Conservation (phyloP, 257 asterid genomes). For the Misopates orontium region DNA sequence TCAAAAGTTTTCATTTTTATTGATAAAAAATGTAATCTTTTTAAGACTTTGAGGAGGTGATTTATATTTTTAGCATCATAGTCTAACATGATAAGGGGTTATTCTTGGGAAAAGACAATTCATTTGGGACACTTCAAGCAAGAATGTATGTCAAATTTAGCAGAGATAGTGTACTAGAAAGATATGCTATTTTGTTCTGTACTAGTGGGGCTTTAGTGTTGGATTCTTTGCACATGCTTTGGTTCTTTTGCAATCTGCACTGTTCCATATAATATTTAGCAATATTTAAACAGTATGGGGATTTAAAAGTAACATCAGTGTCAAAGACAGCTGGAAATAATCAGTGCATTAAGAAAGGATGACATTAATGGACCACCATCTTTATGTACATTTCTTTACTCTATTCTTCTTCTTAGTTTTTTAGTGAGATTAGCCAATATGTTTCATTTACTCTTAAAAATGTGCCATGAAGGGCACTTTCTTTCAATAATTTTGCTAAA, state of each 20-base stretch:
- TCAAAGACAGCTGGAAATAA: constrained; percentile 29
- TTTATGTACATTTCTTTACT: too few relatives aligned
- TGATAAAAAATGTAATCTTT: too few relatives aligned
- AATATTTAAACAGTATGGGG: not conserved
- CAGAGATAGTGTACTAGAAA: not conserved
- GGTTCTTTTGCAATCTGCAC: not conserved
- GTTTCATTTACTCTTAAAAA: too few relatives aligned
- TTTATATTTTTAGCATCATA: too few relatives aligned
- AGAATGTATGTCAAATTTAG: constrained; percentile 13
- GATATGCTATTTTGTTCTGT: not conserved
- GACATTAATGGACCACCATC: constrained; percentile 5
- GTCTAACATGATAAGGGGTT: not conserved
- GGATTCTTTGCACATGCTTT: constrained; percentile 29
- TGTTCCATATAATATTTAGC: not conserved
- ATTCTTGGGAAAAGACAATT: not conserved
- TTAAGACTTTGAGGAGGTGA: too few relatives aligned
- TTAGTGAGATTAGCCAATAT: too few relatives aligned
- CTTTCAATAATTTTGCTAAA: too few relatives aligned
- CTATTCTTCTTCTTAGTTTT: too few relatives aligned
- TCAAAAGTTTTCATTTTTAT: too few relatives aligned
- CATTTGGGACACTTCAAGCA: not conserved
- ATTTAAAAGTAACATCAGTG: constrained; percentile 16
- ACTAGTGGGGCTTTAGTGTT: not conserved
- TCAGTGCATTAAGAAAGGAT: constrained; percentile 8
- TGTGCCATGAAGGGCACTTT: too few relatives aligned